These are phyloP conservation scores for Gynostemma pentaphyllum DNA, from an alignment of 306 rosid genomes.

Conservation along the genomic window DNA sequence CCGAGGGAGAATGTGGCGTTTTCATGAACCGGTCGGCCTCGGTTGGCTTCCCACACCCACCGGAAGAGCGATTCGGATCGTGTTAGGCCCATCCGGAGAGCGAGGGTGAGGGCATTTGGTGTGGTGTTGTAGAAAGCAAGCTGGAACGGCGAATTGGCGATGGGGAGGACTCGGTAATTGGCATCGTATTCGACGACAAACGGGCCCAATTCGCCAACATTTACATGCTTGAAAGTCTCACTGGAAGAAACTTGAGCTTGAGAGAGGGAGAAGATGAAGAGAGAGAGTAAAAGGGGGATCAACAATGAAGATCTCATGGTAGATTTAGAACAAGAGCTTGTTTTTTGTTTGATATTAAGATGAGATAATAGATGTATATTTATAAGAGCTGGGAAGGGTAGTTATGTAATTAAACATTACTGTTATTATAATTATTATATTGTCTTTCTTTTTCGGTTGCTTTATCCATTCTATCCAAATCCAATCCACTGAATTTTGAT, in stretches of 20 bases:
- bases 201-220: slow-evolving; percentile 42
- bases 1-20: slow-evolving; percentile 48
- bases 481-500: not conserved
- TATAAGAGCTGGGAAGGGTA: not conserved
- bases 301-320: slow-evolving; percentile 1
- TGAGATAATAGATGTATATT: not conserved
- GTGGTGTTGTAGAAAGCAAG: slow-evolving; percentile 65
- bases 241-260: slow-evolving; percentile 38
- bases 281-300: not conserved
- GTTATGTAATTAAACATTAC: not conserved
- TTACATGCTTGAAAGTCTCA: slow-evolving; percentile 35
- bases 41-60: slow-evolving; percentile 83
- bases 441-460: not conserved
- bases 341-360: not conserved
- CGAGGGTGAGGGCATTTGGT: slow-evolving; percentile 53
- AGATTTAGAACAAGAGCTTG: not conserved
- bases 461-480: not conserved
- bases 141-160: slow-evolving; percentile 39
- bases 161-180: slow-evolving; percentile 22
- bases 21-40: slow-evolving; percentile 53
- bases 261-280: slow-evolving; percentile 12
- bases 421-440: no score
- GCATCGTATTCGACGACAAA: slow-evolving; percentile 40
- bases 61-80: slow-evolving; percentile 38
- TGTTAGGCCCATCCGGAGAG: slow-evolving; percentile 39